Conservation (phyloP, 495 filamentous ascomycete species). For the Aspergillus asperescens region DNA sequence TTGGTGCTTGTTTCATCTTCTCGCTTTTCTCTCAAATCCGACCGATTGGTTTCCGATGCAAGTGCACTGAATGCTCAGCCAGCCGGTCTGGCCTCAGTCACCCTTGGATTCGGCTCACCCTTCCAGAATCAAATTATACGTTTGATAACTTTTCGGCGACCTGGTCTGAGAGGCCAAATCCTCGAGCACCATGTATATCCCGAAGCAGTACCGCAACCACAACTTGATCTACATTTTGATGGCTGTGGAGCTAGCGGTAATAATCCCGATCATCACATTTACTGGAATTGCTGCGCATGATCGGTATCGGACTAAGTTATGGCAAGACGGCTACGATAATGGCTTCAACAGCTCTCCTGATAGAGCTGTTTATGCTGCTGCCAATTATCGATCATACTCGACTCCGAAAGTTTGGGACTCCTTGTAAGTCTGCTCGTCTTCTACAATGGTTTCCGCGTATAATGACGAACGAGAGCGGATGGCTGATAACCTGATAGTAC, state of each 20-base stretch:
- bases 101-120: neutral
- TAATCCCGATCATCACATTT: conserved; percentile 66
- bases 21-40: conserved; percentile 14
- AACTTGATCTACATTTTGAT: conserved; percentile 61
- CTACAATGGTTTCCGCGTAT: neutral
- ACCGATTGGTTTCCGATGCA: conserved; percentile 24
- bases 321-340: conserved; percentile 72
- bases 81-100: conserved; percentile 38
- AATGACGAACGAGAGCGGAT: neutral
- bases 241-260: conserved; percentile 61
- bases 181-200: conserved; percentile 31
- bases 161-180: conserved; percentile 1
- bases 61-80: conserved; percentile 33
- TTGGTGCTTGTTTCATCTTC: conserved; percentile 17
- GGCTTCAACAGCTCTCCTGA: conserved; percentile 79
- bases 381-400: conserved; percentile 63
- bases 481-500: conserved; percentile 46
- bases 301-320: conserved; percentile 70
- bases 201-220: conserved; percentile 60
- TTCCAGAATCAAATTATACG: neutral
- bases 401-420: conserved; percentile 77
- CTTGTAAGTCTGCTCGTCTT: conserved; percentile 54
- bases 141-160: neutral
- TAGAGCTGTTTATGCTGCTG: conserved; percentile 65
- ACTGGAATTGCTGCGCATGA: conserved; percentile 79